phyloP scores from a whole-genome alignment of 306 rosid genomes.

The Pyrus pyrifolia region DNA sequence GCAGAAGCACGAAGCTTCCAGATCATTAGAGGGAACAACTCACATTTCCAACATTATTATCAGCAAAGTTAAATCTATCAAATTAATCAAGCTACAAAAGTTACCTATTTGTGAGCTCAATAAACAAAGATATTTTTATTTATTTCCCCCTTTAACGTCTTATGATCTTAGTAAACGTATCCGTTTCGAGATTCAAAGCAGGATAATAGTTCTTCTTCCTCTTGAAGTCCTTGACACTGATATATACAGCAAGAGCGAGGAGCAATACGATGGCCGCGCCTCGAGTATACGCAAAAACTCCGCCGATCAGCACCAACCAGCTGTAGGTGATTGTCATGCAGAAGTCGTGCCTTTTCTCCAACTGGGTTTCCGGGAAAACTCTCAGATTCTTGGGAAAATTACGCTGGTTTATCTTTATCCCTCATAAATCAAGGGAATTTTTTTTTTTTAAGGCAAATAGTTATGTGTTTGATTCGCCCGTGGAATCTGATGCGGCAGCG shows the following conservation, averaged over 20 bases:
- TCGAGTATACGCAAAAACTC: slow-evolving; percentile 59
- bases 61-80: neutral
- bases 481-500: slow-evolving; percentile 7
- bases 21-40: neutral
- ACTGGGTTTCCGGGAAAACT: slow-evolving; percentile 20
- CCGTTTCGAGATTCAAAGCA: slow-evolving; percentile 55
- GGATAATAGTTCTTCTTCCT: slow-evolving; percentile 55
- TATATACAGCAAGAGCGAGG: slow-evolving; percentile 59
- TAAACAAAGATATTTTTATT: neutral
- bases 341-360: slow-evolving; percentile 74
- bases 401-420: neutral
- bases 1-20: neutral
- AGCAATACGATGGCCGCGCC: slow-evolving; percentile 51
- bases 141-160: too few relatives aligned
- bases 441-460: too few relatives aligned
- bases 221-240: slow-evolving; percentile 67
- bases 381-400: slow-evolving; percentile 14
- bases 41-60: neutral
- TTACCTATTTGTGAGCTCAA: neutral
- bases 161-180: slow-evolving; percentile 16
- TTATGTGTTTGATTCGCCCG: slow-evolving; percentile 22
- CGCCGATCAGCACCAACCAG: slow-evolving; percentile 53
- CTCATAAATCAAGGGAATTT: neutral
- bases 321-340: slow-evolving; percentile 74
- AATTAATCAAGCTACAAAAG: neutral